Conservation (phyloP, 345 rosid genomes). For the Salix dunnii region DNA sequence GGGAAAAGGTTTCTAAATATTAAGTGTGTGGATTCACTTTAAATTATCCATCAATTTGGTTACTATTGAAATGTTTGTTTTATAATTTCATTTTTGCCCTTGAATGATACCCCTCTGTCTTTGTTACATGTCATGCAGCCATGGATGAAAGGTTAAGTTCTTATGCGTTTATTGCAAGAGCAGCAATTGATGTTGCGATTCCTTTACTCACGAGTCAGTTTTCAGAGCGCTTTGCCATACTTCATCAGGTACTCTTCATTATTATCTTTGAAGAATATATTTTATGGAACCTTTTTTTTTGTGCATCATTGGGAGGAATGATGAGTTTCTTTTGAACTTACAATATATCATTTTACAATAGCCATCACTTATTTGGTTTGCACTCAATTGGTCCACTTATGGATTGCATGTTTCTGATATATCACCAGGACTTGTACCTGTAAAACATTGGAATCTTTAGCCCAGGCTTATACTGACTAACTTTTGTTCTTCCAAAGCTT, state of each 20-base stretch:
- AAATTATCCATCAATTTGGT: neutral
- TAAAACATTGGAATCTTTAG: neutral
- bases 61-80: neutral
- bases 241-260: slow-evolving; percentile 72
- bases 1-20: slow-evolving; percentile 16
- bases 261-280: slow-evolving; percentile 1
- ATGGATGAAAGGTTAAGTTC: slow-evolving; percentile 96
- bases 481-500: too few relatives aligned
- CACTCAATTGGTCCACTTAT: neutral
- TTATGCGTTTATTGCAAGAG: slow-evolving; percentile 96
- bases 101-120: slow-evolving; percentile 4
- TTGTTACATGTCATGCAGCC: slow-evolving; percentile 50
- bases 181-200: slow-evolving; percentile 72
- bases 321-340: neutral
- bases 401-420: neutral
- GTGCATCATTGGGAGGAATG: neutral
- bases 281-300: slow-evolving; percentile 8
- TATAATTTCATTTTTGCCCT: neutral
- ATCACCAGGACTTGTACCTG: neutral
- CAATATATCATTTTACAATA: neutral
- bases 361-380: neutral
- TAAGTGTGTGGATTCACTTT: neutral
- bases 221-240: slow-evolving; percentile 61
- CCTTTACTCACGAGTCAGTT: slow-evolving; percentile 67
- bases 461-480: neutral